Conservation (phyloP, 2,329 filamentous ascomycete genomes). For the Fusarium praegraminearum region DNA sequence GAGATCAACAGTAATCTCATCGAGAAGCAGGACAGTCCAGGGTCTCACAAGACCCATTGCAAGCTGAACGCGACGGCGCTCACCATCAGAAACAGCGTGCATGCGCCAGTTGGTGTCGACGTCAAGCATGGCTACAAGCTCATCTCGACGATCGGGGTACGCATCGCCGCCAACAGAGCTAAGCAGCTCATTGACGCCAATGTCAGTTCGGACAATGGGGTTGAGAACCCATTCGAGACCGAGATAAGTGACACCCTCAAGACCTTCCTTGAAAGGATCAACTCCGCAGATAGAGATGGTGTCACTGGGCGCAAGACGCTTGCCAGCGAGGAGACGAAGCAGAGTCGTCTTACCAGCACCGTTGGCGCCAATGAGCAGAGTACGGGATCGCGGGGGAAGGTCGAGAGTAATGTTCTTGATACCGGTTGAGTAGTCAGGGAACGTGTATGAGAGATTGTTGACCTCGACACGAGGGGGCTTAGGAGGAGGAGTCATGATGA, state of each 20-base stretch:
- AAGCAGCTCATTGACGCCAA: conserved; percentile 88
- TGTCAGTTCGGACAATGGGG: conserved; percentile 94
- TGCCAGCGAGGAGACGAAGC: conserved; percentile 92
- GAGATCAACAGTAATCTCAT: conserved; percentile 97
- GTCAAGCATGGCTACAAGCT: conserved; percentile 88
- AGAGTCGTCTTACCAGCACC: conserved; percentile 98
- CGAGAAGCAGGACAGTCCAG: conserved; percentile 90
- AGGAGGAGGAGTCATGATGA: conserved; percentile 48
- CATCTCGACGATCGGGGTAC: conserved; percentile 84
- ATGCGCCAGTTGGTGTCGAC: conserved; percentile 94
- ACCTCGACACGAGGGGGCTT: conserved; percentile 75
- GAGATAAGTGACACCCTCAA: conserved; percentile 96
- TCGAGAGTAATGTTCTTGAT: conserved; percentile 78
- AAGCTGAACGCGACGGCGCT: conserved; percentile 90
- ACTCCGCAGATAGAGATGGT: conserved; percentile 83
- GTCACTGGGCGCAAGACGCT: conserved; percentile 84
- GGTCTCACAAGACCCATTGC: conserved; percentile 95
- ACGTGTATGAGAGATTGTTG: conserved; percentile 84
- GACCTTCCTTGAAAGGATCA: conserved; percentile 90
- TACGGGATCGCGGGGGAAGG: conserved; percentile 85
- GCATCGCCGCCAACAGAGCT: conserved; percentile 86
- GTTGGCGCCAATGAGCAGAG: conserved; percentile 94
- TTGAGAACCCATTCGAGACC: conserved; percentile 99
- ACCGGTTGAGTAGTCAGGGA: conserved; percentile 86
- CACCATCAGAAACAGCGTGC: conserved; percentile 94